Evolutionary conservation across 345 rosid genomes (phyloP).

Genomic region (Hevea brasiliensis): DNA sequence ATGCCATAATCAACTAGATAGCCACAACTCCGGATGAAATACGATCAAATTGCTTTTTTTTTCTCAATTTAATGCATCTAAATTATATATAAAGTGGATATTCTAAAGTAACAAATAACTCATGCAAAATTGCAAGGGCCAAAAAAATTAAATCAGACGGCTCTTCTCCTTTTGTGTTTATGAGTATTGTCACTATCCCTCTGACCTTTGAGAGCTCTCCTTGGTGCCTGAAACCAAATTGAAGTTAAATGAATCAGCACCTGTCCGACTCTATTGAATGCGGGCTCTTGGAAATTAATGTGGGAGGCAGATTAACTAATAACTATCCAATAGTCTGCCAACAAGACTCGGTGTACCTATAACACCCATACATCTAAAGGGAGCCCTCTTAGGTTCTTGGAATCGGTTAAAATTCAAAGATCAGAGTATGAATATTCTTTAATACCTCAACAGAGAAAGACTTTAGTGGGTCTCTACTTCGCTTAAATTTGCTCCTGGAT

Average conservation of each 20-base stretch:
- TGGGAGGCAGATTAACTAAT: no score
- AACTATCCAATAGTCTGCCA: no score
- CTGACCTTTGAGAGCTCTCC: slow-evolving; percentile 36
- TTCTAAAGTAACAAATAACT: neutral
- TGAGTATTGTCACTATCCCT: slow-evolving; percentile 21
- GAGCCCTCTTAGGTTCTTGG: neutral
- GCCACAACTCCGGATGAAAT: no score
- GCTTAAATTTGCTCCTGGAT: slow-evolving; percentile 51
- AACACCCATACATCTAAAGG: no score
- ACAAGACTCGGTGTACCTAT: no score
- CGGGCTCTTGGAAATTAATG: no score
- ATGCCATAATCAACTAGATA: no score
- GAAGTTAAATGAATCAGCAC: neutral
- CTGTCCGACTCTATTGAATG: neutral
- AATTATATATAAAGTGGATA: neutral
- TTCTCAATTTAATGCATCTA: no score
- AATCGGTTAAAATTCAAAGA: neutral
- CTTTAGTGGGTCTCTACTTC: slow-evolving; percentile 63
- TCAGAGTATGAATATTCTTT: neutral
- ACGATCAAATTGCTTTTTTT: no score
- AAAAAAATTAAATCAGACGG: neutral
- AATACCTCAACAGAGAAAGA: slow-evolving; percentile 51
- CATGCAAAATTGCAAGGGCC: slow-evolving; percentile 17
- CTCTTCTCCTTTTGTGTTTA: slow-evolving; percentile 39
- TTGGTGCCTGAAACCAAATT: slow-evolving; percentile 32